Conservation (phyloP, 805 yeast species). For the Pichia manshurica region DNA sequence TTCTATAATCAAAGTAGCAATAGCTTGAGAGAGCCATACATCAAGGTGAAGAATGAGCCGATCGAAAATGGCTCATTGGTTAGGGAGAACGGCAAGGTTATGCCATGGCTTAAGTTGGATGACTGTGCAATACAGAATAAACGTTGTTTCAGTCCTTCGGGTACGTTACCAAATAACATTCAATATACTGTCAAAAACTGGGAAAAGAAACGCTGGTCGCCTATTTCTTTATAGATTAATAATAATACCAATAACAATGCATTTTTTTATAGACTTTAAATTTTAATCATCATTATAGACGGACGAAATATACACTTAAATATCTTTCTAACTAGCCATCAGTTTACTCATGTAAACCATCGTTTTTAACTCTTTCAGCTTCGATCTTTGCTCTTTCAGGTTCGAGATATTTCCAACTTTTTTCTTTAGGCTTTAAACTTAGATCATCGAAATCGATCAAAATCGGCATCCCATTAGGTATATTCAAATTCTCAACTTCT, state of each 20-base stretch:
- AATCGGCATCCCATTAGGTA: constrained; percentile 81
- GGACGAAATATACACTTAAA: no score
- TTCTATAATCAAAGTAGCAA: not conserved
- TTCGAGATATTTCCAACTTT: constrained; percentile 62
- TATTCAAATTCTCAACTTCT: constrained; percentile 66
- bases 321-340: no score
- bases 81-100: constrained; percentile 22
- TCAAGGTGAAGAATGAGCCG: constrained; percentile 5
- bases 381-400: constrained; percentile 75
- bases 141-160: constrained; percentile 25
- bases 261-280: no score
- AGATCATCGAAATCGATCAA: constrained; percentile 47
- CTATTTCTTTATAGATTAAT: not conserved
- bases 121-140: constrained; percentile 16
- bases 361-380: constrained; percentile 74
- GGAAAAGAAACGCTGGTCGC: constrained; percentile 41
- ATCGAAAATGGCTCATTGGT: constrained; percentile 16
- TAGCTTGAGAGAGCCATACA: constrained; percentile 8
- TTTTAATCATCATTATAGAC: no score
- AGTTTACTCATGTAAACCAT: constrained; percentile 41
- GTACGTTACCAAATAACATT: constrained; percentile 21
- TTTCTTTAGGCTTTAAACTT: constrained; percentile 23
- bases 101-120: constrained; percentile 27
- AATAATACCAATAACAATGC: not conserved
- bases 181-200: constrained; percentile 50